Conservation (phyloP, 805 yeast genomes). For the Yarrowia sp. region DNA sequence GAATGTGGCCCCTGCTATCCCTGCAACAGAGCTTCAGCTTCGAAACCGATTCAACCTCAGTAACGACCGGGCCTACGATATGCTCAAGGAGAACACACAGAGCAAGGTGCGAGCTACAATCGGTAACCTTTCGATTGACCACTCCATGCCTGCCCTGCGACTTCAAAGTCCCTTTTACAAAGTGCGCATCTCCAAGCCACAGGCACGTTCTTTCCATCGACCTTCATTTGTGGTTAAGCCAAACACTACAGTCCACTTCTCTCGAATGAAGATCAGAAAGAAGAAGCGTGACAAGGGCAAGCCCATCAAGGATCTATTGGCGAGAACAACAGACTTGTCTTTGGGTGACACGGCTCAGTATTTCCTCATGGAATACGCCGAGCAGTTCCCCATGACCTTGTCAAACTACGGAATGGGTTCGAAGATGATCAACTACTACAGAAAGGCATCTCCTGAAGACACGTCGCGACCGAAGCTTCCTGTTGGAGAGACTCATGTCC, state of each 20-base stretch:
- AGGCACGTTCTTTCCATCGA: slow-evolving; percentile 76
- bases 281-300: slow-evolving; percentile 87
- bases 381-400: slow-evolving; percentile 77
- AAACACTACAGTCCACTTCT: slow-evolving; percentile 71
- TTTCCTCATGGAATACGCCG: slow-evolving; percentile 83
- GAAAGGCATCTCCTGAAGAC: slow-evolving; percentile 80
- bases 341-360: slow-evolving; percentile 78
- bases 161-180: slow-evolving; percentile 89
- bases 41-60: slow-evolving; percentile 74
- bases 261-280: slow-evolving; percentile 73
- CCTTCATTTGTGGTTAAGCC: slow-evolving; percentile 73
- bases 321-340: slow-evolving; percentile 70
- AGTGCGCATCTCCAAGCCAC: slow-evolving; percentile 65
- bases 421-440: slow-evolving; percentile 85
- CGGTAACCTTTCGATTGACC: slow-evolving; percentile 88
- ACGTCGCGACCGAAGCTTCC: slow-evolving; percentile 80
- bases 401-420: slow-evolving; percentile 96
- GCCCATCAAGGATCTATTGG: slow-evolving; percentile 70
- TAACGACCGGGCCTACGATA: slow-evolving; percentile 82
- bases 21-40: slow-evolving; percentile 47
- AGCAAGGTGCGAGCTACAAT: slow-evolving; percentile 89
- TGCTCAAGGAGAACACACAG: slow-evolving; percentile 80
- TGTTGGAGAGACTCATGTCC: slow-evolving; percentile 90
- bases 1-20: not conserved
- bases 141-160: slow-evolving; percentile 80